Evolutionary conservation across 495 filamentous ascomycete genomes (phyloP), one percentile per base, ranked within the genome.

Genomic region (Penicillium argentinense): DNA sequence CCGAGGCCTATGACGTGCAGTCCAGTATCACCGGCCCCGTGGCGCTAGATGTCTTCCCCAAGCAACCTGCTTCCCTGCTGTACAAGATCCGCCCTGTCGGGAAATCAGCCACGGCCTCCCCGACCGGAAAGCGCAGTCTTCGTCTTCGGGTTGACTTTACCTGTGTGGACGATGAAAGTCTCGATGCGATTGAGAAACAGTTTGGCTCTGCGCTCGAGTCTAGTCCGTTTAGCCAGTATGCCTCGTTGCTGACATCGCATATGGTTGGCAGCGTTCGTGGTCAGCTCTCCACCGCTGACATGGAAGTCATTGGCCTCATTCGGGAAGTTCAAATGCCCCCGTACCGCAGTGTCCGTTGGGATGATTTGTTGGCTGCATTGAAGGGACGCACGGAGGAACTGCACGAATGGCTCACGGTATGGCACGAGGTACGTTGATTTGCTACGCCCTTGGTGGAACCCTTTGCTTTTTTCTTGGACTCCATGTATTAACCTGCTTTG

Each of bases 51-150:
- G 80, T 96, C 6, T 95, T 91, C 60, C 79, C 86, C 2, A 85
- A 83, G 42, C 88, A 95, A 52, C 89, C 95, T 1, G 84, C 87
- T 3, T 85, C 84, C 18, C 67, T 96, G n/a, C 70, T 89, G 1
- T 96, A 93, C 67, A 89, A 87, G 61, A 88, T 96, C 44, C 62
- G 60, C 9, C 63, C 53, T 11, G 17, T 28, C 5, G 39, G 26
- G 19, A 51, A 54, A 25, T 47, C 50, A 4, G 47, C 56, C 17
- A 58, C 56, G 22, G 57, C 68, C 8, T 24, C 49, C 13, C 50
- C 54, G 8, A 78, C 74, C 51, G 75, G 75, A 22, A 62, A 72
- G 5, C 66, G 60, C 34, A 69, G 65, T 18, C 69, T 97, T 43
- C 79, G 80, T 17, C 75, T 98, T 3, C 81, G 78, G 11, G 73